phyloP scores from a whole-genome alignment of 139 green algal genomes.

The Chlamydomonas urium region DNA sequence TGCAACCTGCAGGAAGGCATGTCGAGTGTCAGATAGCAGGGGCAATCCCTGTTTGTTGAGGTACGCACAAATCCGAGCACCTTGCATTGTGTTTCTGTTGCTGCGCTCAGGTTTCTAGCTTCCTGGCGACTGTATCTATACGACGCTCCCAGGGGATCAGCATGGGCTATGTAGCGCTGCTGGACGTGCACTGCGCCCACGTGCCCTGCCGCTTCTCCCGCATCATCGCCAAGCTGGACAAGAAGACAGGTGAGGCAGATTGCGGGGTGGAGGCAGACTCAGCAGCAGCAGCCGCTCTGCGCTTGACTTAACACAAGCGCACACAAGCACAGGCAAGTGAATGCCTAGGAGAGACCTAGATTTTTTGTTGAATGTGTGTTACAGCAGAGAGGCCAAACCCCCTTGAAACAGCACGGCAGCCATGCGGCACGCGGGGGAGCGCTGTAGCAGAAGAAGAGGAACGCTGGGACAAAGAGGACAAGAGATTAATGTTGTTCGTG shows the following conservation, averaged over 20 bases:
- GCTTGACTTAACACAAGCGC: neutral
- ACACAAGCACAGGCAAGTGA: neutral
- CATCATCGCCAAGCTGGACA: slow-evolving; percentile 4
- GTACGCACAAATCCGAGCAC: neutral
- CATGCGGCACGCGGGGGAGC: too few relatives aligned
- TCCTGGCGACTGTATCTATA: neutral
- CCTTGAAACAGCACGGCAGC: too few relatives aligned
- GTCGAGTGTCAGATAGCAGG: neutral
- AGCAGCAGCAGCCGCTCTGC: neutral
- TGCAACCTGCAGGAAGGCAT: neutral
- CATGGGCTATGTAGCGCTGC: neutral
- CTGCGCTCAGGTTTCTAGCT: neutral
- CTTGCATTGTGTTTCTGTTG: too few relatives aligned
- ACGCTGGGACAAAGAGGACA: neutral
- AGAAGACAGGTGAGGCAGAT: slow-evolving; percentile 10
- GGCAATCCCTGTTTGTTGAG: neutral
- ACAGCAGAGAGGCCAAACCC: neutral
- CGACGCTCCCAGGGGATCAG: neutral
- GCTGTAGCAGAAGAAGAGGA: too few relatives aligned
- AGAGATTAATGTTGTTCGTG: neutral
- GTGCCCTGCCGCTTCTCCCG: neutral
- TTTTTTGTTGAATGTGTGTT: neutral
- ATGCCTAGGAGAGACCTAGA: too few relatives aligned
- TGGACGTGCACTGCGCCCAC: slow-evolving; percentile 6
- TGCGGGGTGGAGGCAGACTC: neutral